Percentiles rank a stretch among this genome's conserved stretches.
These are phyloP conservation scores for Carpinus viminea DNA, from an alignment of 306 rosid species.

Conservation along the genomic window DNA sequence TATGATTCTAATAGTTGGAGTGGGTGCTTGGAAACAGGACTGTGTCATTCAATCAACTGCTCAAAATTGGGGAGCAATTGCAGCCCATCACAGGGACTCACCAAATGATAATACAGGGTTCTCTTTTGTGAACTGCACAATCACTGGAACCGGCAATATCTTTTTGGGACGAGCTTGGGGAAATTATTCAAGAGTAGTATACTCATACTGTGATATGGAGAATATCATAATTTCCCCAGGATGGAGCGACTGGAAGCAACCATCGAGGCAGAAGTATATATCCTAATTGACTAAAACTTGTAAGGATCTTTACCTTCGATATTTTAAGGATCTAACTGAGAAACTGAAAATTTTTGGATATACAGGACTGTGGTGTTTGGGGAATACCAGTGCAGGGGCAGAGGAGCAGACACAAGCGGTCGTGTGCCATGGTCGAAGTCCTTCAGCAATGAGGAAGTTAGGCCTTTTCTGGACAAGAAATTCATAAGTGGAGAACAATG, in stretches of 20 bases:
- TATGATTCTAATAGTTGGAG: conserved; percentile 14
- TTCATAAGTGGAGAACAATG: conserved; percentile 75
- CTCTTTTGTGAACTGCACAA: conserved; percentile 68
- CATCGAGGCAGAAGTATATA: conserved; percentile 64
- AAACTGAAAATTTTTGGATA: background rate
- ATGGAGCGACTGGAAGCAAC: conserved; percentile 77
- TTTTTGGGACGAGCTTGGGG: conserved; percentile 96
- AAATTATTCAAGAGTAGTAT: conserved; percentile 64
- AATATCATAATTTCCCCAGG: conserved; percentile 62
- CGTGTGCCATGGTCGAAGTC: conserved; percentile 79
- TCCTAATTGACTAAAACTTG: conserved; percentile 2
- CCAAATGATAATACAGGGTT: conserved; percentile 61
- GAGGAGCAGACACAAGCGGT: conserved; percentile 54
- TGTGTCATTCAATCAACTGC: conserved; percentile 66
- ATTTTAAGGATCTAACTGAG: background rate
- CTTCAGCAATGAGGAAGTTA: conserved; percentile 51
- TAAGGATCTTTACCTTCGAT: background rate
- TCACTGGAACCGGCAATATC: conserved; percentile 63
- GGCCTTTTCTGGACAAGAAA: conserved; percentile 50
- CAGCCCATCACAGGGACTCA: conserved; percentile 74
- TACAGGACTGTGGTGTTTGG: conserved; percentile 83
- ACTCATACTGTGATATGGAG: conserved; percentile 58
- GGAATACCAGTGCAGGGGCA: conserved; percentile 64
- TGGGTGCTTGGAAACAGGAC: conserved; percentile 42
- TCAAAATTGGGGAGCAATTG: conserved; percentile 69